Evolutionary conservation across 2,329 filamentous ascomycete genomes (phyloP).

Genomic region (Trichoderma guizhouense): DNA sequence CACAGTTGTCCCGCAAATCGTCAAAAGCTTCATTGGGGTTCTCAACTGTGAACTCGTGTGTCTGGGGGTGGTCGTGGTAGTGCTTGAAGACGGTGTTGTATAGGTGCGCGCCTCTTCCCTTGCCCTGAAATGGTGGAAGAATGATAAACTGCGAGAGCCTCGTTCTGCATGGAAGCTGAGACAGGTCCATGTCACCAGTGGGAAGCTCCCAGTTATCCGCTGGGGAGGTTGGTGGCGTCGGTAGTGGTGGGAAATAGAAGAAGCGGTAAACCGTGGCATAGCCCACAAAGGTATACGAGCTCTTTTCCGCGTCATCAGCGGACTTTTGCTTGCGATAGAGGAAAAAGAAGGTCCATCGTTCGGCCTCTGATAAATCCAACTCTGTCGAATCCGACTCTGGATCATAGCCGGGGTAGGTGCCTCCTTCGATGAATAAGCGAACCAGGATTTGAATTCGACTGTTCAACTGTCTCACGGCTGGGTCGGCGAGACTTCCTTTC

Average conservation of each 20-base stretch:
- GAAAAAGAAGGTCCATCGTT: conserved; percentile 91
- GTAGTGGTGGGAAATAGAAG: conserved; percentile 58
- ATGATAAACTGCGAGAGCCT: conserved; percentile 93
- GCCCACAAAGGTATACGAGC: conserved; percentile 77
- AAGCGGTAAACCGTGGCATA: conserved; percentile 90
- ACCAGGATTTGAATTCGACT: conserved; percentile 80
- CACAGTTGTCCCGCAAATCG: conserved; percentile 71
- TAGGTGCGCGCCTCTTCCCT: conserved; percentile 73
- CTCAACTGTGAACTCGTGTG: conserved; percentile 85
- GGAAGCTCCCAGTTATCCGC: conserved; percentile 44
- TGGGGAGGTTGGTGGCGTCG: conserved; percentile 42
- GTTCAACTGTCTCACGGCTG: conserved; percentile 66
- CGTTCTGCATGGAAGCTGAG: conserved; percentile 69
- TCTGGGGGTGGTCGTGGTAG: conserved; percentile 63
- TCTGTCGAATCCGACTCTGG: conserved; percentile 55
- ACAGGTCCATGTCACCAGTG: conserved; percentile 45
- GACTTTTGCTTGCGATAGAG: conserved; percentile 65
- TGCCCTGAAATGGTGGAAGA: conserved; percentile 78
- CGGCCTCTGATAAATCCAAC: conserved; percentile 65
- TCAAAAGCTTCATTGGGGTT: conserved; percentile 89
- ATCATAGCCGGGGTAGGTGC: conserved; percentile 63
- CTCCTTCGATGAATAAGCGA: conserved; percentile 88
- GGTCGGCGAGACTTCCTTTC: conserved; percentile 70
- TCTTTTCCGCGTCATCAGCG: conserved; percentile 40
- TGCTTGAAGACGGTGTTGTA: conserved; percentile 76